A percentile compares a stretch with the other conserved stretches of the same genome.
Conservation (phyloP, 1,284 basidiomycete species). For the Cystobasidium sp. region DNA sequence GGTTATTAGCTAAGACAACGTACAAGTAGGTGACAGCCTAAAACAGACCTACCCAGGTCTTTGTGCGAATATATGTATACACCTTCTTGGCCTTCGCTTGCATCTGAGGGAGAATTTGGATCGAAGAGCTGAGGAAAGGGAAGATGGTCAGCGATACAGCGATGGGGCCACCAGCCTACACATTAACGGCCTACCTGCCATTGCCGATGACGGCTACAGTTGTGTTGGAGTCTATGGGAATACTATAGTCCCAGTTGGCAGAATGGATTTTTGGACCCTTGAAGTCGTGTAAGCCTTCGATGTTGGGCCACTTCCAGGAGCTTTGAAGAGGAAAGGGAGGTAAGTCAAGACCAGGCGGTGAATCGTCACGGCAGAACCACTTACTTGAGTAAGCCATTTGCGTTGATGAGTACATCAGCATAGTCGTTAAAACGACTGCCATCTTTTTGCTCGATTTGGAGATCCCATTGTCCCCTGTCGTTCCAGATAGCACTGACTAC, state of each 20-base stretch:
- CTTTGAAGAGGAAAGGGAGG: background rate
- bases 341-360: background rate
- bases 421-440: constrained; percentile 48
- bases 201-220: constrained; percentile 69
- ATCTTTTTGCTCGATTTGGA: constrained; percentile 45
- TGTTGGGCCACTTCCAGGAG: constrained; percentile 57
- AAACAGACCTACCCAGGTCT: constrained; percentile 63
- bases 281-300: constrained; percentile 62
- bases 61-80: constrained; percentile 66
- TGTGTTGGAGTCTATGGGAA: constrained; percentile 64
- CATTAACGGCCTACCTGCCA: constrained; percentile 59
- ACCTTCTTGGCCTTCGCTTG: constrained; percentile 61
- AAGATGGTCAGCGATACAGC: background rate
- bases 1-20: background rate
- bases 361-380: background rate
- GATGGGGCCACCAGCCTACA: background rate
- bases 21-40: too few species aligned
- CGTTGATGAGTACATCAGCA: constrained; percentile 54
- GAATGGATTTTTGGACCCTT: constrained; percentile 65
- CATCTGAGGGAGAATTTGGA: constrained; percentile 67
- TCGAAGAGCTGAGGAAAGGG: constrained; percentile 61
- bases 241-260: constrained; percentile 63
- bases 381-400: constrained; percentile 30
- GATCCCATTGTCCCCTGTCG: constrained; percentile 50
- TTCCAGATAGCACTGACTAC: constrained; percentile 51